phyloP scores from a whole-genome alignment of 768 basidiomycete species.

The Leucosporidium yakuticum region DNA sequence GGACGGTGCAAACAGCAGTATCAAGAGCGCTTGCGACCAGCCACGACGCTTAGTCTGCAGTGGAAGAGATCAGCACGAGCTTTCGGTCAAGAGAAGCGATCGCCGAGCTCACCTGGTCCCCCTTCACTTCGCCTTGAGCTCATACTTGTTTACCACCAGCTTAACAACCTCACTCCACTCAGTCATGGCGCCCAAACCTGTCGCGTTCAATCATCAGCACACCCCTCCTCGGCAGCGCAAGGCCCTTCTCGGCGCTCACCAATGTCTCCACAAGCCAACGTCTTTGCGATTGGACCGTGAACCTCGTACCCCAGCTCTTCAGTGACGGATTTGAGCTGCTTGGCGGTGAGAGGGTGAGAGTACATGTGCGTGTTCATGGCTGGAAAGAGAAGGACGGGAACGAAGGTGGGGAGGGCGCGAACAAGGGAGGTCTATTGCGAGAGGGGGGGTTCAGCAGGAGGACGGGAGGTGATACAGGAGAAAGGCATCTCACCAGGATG shows the following conservation, averaged over 20 bases:
- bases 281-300: conserved; percentile 80
- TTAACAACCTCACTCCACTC: conserved; percentile 80
- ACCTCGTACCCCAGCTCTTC: conserved; percentile 74
- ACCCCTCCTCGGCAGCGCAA: neutral
- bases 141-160: conserved; percentile 41
- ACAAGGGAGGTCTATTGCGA: conserved; percentile 55
- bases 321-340: conserved; percentile 68
- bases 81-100: too few species aligned
- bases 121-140: conserved; percentile 5
- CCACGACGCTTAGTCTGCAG: too few species aligned
- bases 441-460: neutral
- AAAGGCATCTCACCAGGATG: conserved; percentile 57
- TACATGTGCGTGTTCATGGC: conserved; percentile 99
- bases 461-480: neutral
- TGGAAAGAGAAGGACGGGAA: conserved; percentile 84
- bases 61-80: too few species aligned
- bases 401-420: conserved; percentile 68
- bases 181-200: conserved; percentile 89
- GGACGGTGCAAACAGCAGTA: too few species aligned
- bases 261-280: conserved; percentile 82
- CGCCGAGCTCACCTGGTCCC: neutral
- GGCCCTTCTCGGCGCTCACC: conserved; percentile 51
- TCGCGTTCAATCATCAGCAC: neutral
- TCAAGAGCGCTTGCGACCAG: too few species aligned
- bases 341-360: conserved; percentile 79